Evolutionary conservation across 805 yeast genomes (phyloP).

Genomic region (Lipomyces kockii): DNA sequence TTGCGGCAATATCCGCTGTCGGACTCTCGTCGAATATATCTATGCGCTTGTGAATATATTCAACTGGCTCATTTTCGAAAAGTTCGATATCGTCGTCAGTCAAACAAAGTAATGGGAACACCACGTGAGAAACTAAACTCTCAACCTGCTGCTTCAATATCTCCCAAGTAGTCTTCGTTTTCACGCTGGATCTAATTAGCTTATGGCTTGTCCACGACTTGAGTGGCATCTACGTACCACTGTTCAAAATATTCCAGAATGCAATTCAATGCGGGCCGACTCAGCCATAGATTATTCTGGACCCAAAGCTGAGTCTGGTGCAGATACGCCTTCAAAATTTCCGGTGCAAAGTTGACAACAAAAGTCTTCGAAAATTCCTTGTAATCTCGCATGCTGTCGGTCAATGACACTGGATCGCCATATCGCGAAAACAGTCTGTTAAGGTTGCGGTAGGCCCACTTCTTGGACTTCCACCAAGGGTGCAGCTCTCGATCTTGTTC

Average conservation of each 20-base stretch:
- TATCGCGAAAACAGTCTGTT: constrained; percentile 61
- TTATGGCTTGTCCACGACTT: neutral
- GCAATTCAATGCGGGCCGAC: constrained; percentile 65
- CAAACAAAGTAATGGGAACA: constrained; percentile 77
- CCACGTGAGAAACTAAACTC: constrained; percentile 67
- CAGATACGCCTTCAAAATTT: constrained; percentile 66
- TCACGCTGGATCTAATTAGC: constrained; percentile 49
- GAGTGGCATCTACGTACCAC: neutral
- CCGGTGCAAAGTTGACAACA: constrained; percentile 68
- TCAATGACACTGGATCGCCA: constrained; percentile 31
- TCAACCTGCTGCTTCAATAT: constrained; percentile 67
- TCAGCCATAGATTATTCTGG: constrained; percentile 65
- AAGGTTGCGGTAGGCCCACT: constrained; percentile 86
- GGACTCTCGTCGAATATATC: constrained; percentile 63
- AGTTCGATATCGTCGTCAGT: constrained; percentile 67
- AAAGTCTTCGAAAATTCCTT: constrained; percentile 64
- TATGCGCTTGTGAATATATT: constrained; percentile 75
- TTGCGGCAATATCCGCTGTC: constrained; percentile 80
- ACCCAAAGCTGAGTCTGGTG: constrained; percentile 78
- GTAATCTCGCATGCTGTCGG: constrained; percentile 52
- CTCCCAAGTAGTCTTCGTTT: constrained; percentile 66
- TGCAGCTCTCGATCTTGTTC: constrained; percentile 56
- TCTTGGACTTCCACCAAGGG: constrained; percentile 76
- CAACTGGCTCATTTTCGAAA: constrained; percentile 86
- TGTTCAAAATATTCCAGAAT: constrained; percentile 45